Conservation (phyloP, 108 stramenopile genomes). For the Nitzschia sp. region DNA sequence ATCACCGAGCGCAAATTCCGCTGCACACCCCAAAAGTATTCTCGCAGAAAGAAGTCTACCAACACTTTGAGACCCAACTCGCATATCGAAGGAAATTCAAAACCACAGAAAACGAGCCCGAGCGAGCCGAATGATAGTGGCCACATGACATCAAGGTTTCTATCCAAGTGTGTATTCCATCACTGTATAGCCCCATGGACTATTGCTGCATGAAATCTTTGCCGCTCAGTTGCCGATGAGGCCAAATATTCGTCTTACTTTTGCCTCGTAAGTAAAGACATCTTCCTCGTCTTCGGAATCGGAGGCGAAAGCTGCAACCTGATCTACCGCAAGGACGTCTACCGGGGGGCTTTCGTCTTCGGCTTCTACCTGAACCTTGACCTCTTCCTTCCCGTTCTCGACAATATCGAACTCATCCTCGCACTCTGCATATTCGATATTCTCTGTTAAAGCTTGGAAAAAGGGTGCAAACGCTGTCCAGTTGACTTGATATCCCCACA, state of each 20-base stretch:
- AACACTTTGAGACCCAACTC: too few species aligned
- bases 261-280: conserved; percentile 64
- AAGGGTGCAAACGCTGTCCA: conserved; percentile 87
- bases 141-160: too few species aligned
- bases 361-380: conserved; percentile 26
- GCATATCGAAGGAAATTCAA: too few species aligned
- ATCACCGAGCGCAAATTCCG: too few species aligned
- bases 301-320: conserved; percentile 65
- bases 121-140: too few species aligned
- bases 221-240: not conserved
- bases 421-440: conserved; percentile 71
- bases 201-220: not conserved
- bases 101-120: too few species aligned
- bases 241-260: conserved; percentile 32
- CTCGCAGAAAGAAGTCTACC: too few species aligned
- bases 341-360: conserved; percentile 41
- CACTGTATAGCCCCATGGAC: not conserved
- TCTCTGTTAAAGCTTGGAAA: conserved; percentile 77
- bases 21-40: too few species aligned
- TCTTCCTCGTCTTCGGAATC: conserved; percentile 76
- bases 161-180: not conserved
- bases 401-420: conserved; percentile 85
- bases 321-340: conserved; percentile 59
- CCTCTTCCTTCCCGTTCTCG: conserved; percentile 3
- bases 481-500: conserved; percentile 74